Evolutionary conservation across 2,329 filamentous ascomycete species (phyloP).

Genomic region (Thielaviopsis populi): DNA sequence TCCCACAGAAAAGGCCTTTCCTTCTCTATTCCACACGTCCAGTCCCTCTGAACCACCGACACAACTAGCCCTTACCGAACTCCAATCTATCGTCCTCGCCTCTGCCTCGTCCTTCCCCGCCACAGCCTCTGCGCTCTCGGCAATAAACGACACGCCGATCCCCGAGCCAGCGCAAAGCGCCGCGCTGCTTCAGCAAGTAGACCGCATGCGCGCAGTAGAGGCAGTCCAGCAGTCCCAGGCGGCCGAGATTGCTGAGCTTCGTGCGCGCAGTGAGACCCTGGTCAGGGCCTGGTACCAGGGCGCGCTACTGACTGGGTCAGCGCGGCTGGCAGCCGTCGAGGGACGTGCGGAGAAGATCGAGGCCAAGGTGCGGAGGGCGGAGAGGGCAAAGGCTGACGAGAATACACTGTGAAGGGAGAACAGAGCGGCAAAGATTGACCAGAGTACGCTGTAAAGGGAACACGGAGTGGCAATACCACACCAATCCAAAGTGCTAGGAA

Average conservation of each 20-base stretch:
- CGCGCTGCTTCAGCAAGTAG: constrained; percentile 40
- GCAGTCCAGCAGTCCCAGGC: constrained; percentile 46
- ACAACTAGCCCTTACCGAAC: constrained; percentile 35
- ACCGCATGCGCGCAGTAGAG: constrained; percentile 47
- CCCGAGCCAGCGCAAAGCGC: constrained; percentile 41
- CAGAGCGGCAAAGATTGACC: constrained; percentile 30
- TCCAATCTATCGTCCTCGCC: constrained; percentile 40
- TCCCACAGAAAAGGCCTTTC: constrained; percentile 36
- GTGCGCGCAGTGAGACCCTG: constrained; percentile 45
- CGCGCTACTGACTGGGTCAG: constrained; percentile 51
- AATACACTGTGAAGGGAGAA: constrained; percentile 23
- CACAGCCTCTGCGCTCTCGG: constrained; percentile 42
- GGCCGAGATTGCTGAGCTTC: constrained; percentile 47
- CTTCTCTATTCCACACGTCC: constrained; percentile 39
- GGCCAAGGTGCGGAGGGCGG: constrained; percentile 46
- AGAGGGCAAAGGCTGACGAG: constrained; percentile 41
- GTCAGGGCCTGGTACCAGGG: constrained; percentile 61
- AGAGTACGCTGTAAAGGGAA: constrained; percentile 25
- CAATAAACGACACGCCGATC: constrained; percentile 40
- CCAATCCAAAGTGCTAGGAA: neutral
- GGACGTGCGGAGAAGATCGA: constrained; percentile 51
- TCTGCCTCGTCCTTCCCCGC: constrained; percentile 41
- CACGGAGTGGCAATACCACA: neutral
- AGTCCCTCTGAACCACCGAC: constrained; percentile 33
- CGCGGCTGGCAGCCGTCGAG: constrained; percentile 58